phyloP scores from a whole-genome alignment of 257 asterid species.

The Solanum sejunctum region DNA sequence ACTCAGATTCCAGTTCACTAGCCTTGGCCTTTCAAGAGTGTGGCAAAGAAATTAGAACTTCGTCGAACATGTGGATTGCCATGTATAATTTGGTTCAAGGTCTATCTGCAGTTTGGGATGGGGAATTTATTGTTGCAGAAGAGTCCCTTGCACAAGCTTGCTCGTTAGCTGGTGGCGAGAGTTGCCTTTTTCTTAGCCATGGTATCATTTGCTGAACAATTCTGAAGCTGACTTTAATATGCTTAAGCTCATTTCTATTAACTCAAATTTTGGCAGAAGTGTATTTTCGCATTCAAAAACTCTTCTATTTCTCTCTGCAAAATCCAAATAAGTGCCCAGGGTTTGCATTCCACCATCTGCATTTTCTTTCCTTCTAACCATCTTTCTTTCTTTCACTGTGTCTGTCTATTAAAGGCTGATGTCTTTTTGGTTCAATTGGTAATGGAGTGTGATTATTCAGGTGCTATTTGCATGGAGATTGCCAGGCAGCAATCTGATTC shows the following conservation, averaged over 20 bases:
- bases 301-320: not conserved
- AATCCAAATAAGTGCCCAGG: not conserved
- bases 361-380: not conserved
- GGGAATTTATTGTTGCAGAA: conserved; percentile 66
- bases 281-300: not conserved
- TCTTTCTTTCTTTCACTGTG: not conserved
- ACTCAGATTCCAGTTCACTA: conserved; percentile 30
- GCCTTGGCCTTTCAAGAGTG: conserved; percentile 51
- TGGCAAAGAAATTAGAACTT: conserved; percentile 42
- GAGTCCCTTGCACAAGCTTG: conserved; percentile 62
- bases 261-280: not conserved
- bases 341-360: not conserved
- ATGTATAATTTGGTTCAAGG: conserved; percentile 68
- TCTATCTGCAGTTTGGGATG: conserved; percentile 46
- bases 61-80: conserved; percentile 68
- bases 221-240: not conserved
- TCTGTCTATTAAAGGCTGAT: not conserved
- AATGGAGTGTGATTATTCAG: conserved; percentile 18
- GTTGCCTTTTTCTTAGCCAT: conserved; percentile 64
- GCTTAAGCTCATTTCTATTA: not conserved
- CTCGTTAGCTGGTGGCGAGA: conserved; percentile 44
- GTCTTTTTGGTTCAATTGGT: not conserved
- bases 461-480: conserved; percentile 82
- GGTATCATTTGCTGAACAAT: conserved; percentile 35
- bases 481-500: conserved; percentile 69